Base-by-base conservation (phyloP, 2,329 filamentous ascomycete genomes). In the Aspergillus brunneoviolaceus region DNA sequence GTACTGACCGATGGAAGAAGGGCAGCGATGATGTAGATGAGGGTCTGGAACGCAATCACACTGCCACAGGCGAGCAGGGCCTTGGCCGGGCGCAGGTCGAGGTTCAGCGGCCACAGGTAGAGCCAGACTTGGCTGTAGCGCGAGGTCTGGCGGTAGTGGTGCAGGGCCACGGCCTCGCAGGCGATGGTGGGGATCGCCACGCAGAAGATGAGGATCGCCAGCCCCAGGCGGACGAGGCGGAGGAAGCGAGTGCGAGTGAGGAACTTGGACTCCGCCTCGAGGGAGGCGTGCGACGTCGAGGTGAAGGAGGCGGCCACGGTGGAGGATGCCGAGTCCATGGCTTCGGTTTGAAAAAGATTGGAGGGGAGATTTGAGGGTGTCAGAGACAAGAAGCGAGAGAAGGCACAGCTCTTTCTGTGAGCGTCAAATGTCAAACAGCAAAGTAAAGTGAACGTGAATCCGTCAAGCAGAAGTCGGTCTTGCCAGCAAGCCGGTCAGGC, bases 71-170 rank as follows among this genome's bases (percentile, higher is more conserved):
- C 65, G 35, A 80, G 60, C 0, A 74, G 63, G 16, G 73, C 75
- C 19, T 75, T 67, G 0, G 75, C 76, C 12, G 77, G 77, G 23
- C 75, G 73, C 11, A 77, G 33, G 60, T 80, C 77, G 51, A 80
- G 63, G 58, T 79, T 75, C 58, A 73, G 57, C 3, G 78, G 78
- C 78, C 78, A 80, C 1, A 80, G 68, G 23, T 71, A 68, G 5
- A 80, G 65, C 48, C 73, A 70, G 16, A 69, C 67, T 23, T 66
- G 61, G 9, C 69, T 68, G 60, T 72, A 77, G 21, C 70, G 63
- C n/a, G 68, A 68, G 4, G 78, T 79, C 14, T 61, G 57, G 14
- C 72, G 72, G 62, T 80, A 79, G 51, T 75, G 72, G 4, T 69
- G 70, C n/a, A 77, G 65, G 23, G 77, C 72, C n/a, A 75, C 70